Conservation (phyloP, 441 rosid species). For the Brassica hybrid region DNA sequence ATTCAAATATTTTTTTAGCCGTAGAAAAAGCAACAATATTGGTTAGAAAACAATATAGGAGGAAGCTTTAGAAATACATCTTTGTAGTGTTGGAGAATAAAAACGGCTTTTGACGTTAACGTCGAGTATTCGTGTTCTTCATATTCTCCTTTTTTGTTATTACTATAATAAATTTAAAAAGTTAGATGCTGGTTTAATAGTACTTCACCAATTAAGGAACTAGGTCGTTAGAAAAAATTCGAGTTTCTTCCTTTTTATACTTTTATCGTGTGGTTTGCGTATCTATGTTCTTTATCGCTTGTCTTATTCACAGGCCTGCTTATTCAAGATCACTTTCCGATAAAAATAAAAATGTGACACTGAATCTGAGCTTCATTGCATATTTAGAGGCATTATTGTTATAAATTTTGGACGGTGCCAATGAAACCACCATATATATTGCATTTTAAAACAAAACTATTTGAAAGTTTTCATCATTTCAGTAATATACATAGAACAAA, state of each 20-base stretch:
- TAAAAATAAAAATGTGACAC: not conserved
- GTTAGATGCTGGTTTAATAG: constrained; percentile 21
- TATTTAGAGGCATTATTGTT: not conserved
- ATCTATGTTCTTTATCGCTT: constrained; percentile 20
- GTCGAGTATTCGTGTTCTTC: constrained; percentile 15
- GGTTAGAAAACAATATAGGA: not conserved
- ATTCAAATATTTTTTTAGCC: not conserved
- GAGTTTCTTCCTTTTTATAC: constrained; percentile 18
- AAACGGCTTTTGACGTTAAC: constrained; percentile 24
- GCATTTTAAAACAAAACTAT: not conserved
- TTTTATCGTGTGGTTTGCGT: constrained; percentile 8
- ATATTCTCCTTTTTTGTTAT: constrained; percentile 14
- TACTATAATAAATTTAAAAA: constrained; percentile 6
- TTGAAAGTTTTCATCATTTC: not conserved
- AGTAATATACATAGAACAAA: too few species aligned
- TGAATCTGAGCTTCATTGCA: constrained; percentile 9
- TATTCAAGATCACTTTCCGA: not conserved
- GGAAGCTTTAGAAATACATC: constrained; percentile 26
- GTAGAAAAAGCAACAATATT: not conserved
- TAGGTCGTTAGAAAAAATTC: constrained; percentile 14
- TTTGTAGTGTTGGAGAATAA: constrained; percentile 30
- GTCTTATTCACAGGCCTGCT: constrained; percentile 12
- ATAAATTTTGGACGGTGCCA: constrained; percentile 16
- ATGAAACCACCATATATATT: constrained; percentile 11
- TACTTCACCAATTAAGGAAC: constrained; percentile 37